phyloP scores from a whole-genome alignment of 257 asterid species.

The Capsicum baccatum region DNA sequence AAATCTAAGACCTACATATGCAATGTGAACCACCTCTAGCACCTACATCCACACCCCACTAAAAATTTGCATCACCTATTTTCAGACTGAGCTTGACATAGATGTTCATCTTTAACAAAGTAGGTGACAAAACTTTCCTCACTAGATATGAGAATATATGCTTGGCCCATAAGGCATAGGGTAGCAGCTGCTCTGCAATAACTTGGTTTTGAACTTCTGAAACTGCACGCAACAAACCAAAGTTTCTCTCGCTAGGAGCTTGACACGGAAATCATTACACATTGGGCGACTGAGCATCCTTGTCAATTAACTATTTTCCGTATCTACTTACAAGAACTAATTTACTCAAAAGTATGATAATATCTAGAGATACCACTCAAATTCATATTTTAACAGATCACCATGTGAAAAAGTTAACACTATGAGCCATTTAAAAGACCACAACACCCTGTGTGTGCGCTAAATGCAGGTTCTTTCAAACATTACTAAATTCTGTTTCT shows the following conservation, averaged over 20 bases:
- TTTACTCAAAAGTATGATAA: background rate
- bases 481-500: background rate
- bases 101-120: background rate
- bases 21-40: conserved; percentile 14
- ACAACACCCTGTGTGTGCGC: background rate
- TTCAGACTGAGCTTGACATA: background rate
- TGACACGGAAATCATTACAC: background rate
- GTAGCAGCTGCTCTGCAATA: background rate
- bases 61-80: background rate
- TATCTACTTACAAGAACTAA: background rate
- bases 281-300: background rate
- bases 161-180: background rate
- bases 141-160: background rate
- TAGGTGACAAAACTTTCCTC: background rate
- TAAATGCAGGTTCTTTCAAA: background rate
- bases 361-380: background rate
- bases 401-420: background rate
- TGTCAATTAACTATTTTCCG: background rate
- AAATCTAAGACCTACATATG: background rate
- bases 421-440: background rate
- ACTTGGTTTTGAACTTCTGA: background rate
- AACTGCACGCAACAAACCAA: conserved; percentile 22
- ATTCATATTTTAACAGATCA: background rate
- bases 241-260: background rate
- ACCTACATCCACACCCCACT: background rate